These are phyloP conservation scores for Gloeopeniophorella convolvens DNA, from an alignment of 768 basidiomycete genomes.

Conservation along the genomic window DNA sequence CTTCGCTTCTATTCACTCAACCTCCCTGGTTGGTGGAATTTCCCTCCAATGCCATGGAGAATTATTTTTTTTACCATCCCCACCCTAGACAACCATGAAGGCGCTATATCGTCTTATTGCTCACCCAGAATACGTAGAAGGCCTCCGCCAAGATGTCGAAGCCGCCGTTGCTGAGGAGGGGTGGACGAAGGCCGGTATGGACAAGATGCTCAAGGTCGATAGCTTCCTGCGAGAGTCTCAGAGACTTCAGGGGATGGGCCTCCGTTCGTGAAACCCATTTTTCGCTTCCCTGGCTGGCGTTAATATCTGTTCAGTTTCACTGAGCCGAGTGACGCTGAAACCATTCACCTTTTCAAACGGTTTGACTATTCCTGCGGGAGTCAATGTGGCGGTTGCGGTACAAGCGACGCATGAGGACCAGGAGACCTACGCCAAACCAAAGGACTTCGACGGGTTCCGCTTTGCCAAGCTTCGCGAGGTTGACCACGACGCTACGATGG, in stretches of 20 bases:
- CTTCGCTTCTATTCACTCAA: conserved; percentile 29
- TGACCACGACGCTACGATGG: conserved; percentile 24
- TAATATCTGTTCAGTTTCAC: conserved; percentile 18
- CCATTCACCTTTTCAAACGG: conserved; percentile 34
- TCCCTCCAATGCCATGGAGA: too few relatives aligned
- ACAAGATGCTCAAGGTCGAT: conserved; percentile 31
- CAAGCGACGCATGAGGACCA: conserved; percentile 23
- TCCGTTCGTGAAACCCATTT: conserved; percentile 17
- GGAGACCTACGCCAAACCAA: conserved; percentile 21
- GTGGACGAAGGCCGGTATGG: conserved; percentile 27
- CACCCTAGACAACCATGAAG: too few relatives aligned
- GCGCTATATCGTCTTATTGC: neutral
- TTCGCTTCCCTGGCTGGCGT: neutral
- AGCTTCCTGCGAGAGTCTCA: conserved; percentile 31
- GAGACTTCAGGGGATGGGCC: conserved; percentile 23
- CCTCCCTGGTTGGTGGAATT: conserved; percentile 23
- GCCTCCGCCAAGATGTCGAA: too few relatives aligned
- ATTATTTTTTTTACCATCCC: too few relatives aligned
- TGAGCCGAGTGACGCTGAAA: conserved; percentile 27
- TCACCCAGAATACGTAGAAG: neutral
- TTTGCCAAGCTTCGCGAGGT: conserved; percentile 35
- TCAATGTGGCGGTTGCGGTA: conserved; percentile 18
- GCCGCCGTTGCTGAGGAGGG: too few relatives aligned
- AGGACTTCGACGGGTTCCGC: conserved; percentile 41
- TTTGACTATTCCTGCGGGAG: conserved; percentile 24